Evolutionary conservation across 305 asterid genomes (phyloP).

Genomic region (Caryopteris hybrid): DNA sequence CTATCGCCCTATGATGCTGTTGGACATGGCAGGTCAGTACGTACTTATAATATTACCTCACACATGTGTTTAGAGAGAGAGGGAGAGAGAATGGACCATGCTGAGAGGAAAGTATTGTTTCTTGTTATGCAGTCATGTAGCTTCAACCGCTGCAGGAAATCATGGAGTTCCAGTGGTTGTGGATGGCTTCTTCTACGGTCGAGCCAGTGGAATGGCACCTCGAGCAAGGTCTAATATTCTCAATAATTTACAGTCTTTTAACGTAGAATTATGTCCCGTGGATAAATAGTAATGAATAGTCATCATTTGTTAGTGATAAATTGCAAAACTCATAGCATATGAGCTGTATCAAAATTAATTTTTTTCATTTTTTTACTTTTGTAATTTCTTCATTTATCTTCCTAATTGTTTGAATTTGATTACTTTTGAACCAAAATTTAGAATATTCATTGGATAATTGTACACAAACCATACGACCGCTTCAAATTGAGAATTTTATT

Average conservation of each 20-base stretch:
- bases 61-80: neutral
- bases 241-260: neutral
- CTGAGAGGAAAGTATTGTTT: neutral
- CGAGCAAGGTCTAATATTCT: conserved; percentile 57
- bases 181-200: conserved; percentile 77
- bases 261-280: neutral
- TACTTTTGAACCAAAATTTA: too few species aligned
- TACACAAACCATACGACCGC: too few species aligned
- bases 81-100: neutral
- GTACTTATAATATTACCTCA: neutral
- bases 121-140: conserved; percentile 68
- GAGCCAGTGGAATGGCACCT: conserved; percentile 97
- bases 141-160: conserved; percentile 93
- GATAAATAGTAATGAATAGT: neutral
- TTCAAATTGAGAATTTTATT: too few species aligned
- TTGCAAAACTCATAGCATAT: too few species aligned
- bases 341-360: too few species aligned
- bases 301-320: neutral
- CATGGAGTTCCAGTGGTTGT: conserved; percentile 81
- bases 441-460: too few species aligned
- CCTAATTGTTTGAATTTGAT: too few species aligned
- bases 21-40: conserved; percentile 82
- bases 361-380: too few species aligned
- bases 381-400: too few species aligned
- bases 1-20: conserved; percentile 76